These are phyloP conservation scores for Magnaporthales sp. DNA, from an alignment of 2,329 filamentous ascomycete genomes.

Conservation along the genomic window DNA sequence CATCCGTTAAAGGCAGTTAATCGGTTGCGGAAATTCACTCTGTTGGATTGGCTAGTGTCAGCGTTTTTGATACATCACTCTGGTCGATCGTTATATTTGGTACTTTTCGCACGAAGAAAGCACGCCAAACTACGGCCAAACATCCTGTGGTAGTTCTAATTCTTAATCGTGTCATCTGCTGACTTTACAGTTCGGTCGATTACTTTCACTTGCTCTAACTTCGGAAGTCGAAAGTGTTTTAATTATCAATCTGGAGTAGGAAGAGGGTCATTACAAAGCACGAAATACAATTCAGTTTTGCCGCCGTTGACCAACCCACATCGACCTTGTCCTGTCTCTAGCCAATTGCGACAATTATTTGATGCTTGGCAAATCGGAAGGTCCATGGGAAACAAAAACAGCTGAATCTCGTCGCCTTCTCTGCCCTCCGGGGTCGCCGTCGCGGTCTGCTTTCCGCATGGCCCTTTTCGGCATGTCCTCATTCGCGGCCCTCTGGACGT, in stretches of 20 bases:
- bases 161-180: not conserved
- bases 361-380: not conserved
- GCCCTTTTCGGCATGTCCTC: not conserved
- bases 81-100: not conserved
- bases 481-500: not conserved
- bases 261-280: not conserved
- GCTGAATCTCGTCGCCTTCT: not conserved
- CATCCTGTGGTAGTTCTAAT: not conserved
- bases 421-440: not conserved
- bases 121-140: not conserved
- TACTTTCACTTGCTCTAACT: not conserved
- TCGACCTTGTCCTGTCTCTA: not conserved
- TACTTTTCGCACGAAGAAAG: not conserved
- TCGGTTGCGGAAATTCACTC: not conserved
- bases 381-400: not conserved
- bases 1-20: not conserved
- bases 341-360: not conserved
- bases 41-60: not conserved
- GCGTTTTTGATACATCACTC: not conserved
- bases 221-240: not conserved
- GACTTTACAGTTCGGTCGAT: not conserved
- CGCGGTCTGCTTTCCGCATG: not conserved
- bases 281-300: not conserved
- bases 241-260: not conserved
- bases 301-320: not conserved